Conservation (phyloP, 495 filamentous ascomycete species). For the Antarctomyces pellizariae region DNA sequence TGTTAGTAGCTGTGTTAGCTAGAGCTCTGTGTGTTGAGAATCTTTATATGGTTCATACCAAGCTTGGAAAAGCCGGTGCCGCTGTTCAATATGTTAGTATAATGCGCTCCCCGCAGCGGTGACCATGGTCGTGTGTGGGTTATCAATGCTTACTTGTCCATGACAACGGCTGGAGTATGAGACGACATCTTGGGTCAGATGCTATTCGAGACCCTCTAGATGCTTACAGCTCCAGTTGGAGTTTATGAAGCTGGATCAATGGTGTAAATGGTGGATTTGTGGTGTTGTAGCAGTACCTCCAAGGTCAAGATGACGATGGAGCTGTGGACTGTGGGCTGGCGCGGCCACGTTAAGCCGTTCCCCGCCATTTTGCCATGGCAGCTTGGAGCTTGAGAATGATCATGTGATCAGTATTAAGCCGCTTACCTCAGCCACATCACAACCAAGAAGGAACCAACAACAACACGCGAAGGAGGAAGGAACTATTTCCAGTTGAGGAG, state of each 20-base stretch:
- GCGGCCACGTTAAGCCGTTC: too few relatives aligned
- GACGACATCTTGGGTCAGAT: slow-evolving; percentile 42
- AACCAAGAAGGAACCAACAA: too few relatives aligned
- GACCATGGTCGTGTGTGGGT: too few relatives aligned
- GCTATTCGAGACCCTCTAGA: neutral
- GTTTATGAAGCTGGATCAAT: neutral
- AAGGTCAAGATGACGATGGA: neutral
- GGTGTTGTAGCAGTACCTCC: neutral
- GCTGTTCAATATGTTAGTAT: slow-evolving; percentile 26
- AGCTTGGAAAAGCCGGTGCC: slow-evolving; percentile 98
- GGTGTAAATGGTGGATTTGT: neutral
- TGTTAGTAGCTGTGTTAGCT: slow-evolving; percentile 18
- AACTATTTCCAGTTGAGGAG: too few relatives aligned
- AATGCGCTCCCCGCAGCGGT: neutral
- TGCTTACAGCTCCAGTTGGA: too few relatives aligned
- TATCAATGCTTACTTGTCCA: slow-evolving; percentile 96
- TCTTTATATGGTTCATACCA: slow-evolving; percentile 27
- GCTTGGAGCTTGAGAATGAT: too few relatives aligned
- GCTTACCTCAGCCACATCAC: too few relatives aligned
- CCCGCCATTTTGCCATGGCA: too few relatives aligned
- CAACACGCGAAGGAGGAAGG: too few relatives aligned
- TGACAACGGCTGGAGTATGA: slow-evolving; percentile 99
- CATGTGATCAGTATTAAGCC: too few relatives aligned
- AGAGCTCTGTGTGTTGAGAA: slow-evolving; percentile 1
- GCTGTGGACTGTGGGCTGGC: neutral